These are phyloP conservation scores for Apophysomyces elegans DNA, from an alignment of 371 early-diverging fungal genomes.

Conservation along the genomic window DNA sequence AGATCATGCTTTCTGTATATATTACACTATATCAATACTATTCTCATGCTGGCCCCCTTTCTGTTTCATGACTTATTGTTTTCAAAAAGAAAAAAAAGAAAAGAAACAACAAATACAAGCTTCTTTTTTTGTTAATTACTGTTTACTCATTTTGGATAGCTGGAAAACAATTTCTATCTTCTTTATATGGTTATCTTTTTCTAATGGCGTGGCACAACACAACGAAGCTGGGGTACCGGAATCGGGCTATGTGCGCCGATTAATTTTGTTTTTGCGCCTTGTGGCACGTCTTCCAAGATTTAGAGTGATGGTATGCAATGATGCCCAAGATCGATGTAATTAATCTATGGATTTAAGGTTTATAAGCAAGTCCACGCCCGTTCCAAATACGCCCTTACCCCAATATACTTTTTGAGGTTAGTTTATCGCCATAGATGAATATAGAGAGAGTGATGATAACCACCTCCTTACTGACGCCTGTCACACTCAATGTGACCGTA, in stretches of 20 bases:
- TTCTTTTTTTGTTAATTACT: constrained; percentile 10
- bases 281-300: constrained; percentile 36
- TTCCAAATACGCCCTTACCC: constrained; percentile 38
- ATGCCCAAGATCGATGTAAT: constrained; percentile 62
- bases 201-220: constrained; percentile 10
- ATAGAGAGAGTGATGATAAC: constrained; percentile 55
- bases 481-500: constrained; percentile 85
- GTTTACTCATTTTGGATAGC: constrained; percentile 3
- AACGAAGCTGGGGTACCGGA: constrained; percentile 6
- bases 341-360: constrained; percentile 35
- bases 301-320: constrained; percentile 60
- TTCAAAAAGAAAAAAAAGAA: not conserved
- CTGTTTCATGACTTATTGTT: constrained; percentile 10
- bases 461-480: constrained; percentile 83
- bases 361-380: not conserved
- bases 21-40: not conserved
- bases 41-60: not conserved
- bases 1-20: constrained; percentile 7
- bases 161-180: not conserved
- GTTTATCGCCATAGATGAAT: constrained; percentile 56
- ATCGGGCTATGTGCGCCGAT: constrained; percentile 13
- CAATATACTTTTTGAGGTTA: constrained; percentile 51
- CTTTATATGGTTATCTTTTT: constrained; percentile 4
- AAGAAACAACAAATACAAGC: constrained; percentile 1
- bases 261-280: constrained; percentile 29